phyloP scores from a whole-genome alignment of 305 asterid species.

The Salvia sclarea region DNA sequence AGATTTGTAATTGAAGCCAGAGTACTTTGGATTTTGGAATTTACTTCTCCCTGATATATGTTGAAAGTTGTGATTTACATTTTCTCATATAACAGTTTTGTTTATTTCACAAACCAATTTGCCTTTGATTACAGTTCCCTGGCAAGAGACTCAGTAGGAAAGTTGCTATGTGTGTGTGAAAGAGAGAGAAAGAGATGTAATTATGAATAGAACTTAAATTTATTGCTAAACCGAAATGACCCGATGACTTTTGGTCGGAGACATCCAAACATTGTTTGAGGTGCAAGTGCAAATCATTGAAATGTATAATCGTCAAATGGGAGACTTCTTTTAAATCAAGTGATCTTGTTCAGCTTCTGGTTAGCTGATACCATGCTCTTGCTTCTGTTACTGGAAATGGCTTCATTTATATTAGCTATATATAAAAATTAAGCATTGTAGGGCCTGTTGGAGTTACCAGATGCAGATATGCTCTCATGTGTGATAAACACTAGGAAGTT shows the following conservation, averaged over 20 bases:
- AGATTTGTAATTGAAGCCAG: slow-evolving; percentile 2
- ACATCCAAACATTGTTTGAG: not conserved
- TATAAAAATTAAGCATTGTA: not conserved
- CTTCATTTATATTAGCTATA: not conserved
- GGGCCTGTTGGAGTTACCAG: not conserved
- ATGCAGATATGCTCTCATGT: not conserved
- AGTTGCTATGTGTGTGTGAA: not conserved
- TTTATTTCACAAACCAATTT: not conserved
- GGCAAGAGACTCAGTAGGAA: not conserved
- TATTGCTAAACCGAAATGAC: not conserved
- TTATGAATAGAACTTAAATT: not conserved
- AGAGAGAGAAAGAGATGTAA: not conserved
- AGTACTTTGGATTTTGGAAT: not conserved
- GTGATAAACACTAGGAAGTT: not conserved
- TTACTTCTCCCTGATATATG: slow-evolving; percentile 18
- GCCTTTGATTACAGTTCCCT: not conserved
- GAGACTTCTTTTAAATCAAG: not conserved
- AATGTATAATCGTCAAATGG: not conserved
- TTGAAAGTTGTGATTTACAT: not conserved
- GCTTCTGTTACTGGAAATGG: not conserved
- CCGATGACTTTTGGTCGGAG: not conserved
- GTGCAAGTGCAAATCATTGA: not conserved
- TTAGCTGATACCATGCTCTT: not conserved
- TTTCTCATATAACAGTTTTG: not conserved
- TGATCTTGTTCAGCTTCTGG: not conserved